Evolutionary conservation across 306 rosid species (phyloP), one percentile per base, ranked within the genome.

Genomic region (Cyclanthera cordifolia): DNA sequence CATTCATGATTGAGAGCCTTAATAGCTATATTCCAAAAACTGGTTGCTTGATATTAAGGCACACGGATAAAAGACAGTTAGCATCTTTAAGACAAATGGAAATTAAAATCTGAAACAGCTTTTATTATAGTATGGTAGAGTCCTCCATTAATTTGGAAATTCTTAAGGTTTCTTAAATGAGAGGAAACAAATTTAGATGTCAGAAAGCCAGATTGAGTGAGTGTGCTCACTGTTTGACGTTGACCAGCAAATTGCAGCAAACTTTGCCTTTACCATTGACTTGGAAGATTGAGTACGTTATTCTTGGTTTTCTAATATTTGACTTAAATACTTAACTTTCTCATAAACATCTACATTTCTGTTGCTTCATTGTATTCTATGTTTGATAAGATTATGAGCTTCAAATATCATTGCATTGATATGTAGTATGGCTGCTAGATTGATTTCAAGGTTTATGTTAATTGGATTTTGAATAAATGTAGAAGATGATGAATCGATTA

Each of bases 401-500:
- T n/a, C 39, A 59, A 34, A 2, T 27, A 4, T 60, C 8, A 17
- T 60, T 27, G 4, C 14, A 19, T 60, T 37, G 48, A 2, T 20
- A 34, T 27, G 27, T n/a, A 7, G 67, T 32, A 34, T 17, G 12
- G 14, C 48, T 60, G 48, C 41, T n/a, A 59, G 21, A 32, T 8
- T 59, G 27, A 60, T 60, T 34, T 60, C 25, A 34, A 60, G 48
- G 16, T 60, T 60, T 34, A 37, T 30, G 21, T n/a, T n/a, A 32
- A 5, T 57, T 32, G 48, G 67, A 47, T 63, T 63, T 63, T 63
- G 25, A 34, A 63, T 63, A 51, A 19, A 41, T 63, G 51, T 63
- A 39, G 11, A 39, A 20, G 46, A 37, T 32, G 47, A 67, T 67
- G 56, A 67, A 60, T 60, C 30, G 47, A 47, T 67, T 50, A 16